Evolutionary conservation across 345 rosid species (phyloP).

Genomic region (Eucalyptus erythrocorys): DNA sequence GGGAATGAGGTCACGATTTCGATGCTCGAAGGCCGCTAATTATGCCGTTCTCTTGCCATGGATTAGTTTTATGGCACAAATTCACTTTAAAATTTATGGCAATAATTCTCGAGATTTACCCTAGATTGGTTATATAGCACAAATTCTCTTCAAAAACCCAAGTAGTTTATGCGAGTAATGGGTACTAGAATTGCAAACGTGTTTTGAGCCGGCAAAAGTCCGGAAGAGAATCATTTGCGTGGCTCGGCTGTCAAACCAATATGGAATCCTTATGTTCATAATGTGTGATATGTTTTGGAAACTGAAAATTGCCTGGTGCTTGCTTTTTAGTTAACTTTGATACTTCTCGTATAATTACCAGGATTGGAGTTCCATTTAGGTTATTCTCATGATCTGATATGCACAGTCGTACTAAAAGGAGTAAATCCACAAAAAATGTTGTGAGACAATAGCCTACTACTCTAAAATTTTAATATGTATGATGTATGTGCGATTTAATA

Average conservation of each 20-base stretch:
- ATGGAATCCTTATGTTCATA: background rate
- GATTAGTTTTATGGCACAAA: background rate
- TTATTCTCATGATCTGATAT: background rate
- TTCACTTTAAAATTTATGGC: background rate
- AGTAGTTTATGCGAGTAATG: background rate
- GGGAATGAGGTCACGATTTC: constrained; percentile 20
- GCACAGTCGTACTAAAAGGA: background rate
- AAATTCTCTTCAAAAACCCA: too few species aligned
- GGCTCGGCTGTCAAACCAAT: background rate
- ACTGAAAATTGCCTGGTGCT: background rate
- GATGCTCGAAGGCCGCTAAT: background rate
- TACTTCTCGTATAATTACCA: background rate
- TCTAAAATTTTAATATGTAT: background rate
- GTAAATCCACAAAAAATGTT: background rate
- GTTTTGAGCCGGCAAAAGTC: background rate
- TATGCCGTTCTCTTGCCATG: background rate
- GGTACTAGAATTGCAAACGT: background rate
- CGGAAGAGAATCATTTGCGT: background rate
- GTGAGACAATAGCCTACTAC: background rate
- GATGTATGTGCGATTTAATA: rapidly evolving
- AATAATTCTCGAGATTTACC: too few species aligned
- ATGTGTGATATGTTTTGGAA: background rate
- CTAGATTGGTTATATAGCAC: too few species aligned
- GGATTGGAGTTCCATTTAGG: background rate
- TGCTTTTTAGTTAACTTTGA: background rate